A percentile compares a stretch with the other conserved stretches of the same genome.
phyloP scores from a whole-genome alignment of 768 basidiomycete genomes.

The Cystofilobasidium ferigula region DNA sequence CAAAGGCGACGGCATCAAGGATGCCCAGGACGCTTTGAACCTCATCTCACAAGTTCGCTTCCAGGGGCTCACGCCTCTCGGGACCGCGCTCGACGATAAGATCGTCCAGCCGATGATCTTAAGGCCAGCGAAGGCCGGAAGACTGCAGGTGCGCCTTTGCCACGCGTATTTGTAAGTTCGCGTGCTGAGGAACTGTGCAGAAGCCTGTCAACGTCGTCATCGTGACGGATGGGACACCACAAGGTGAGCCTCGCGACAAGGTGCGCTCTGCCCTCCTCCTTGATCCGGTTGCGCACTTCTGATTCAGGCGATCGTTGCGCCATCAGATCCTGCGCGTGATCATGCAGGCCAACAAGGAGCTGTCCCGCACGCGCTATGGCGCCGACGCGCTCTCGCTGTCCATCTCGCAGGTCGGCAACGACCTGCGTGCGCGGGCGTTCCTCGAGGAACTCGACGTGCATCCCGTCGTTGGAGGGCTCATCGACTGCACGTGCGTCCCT shows the following conservation, averaged over 20 bases:
- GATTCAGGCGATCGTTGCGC: background rate
- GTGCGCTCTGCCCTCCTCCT: background rate
- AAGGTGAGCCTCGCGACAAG: conserved; percentile 2
- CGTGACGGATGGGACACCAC: conserved; percentile 30
- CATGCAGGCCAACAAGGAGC: conserved; percentile 32
- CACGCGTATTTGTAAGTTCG: no score
- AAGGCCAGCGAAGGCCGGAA: conserved; percentile 33
- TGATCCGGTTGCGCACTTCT: background rate
- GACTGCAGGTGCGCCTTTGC: conserved; percentile 23
- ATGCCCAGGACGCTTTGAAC: conserved; percentile 33
- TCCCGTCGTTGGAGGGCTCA: conserved; percentile 35
- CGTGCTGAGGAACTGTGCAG: conserved; percentile 21
- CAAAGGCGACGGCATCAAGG: conserved; percentile 39
- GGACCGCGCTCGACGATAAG: conserved; percentile 38
- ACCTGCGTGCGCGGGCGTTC: conserved; percentile 37
- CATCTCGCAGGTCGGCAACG: conserved; percentile 38
- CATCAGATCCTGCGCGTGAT: conserved; percentile 35
- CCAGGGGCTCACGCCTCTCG: conserved; percentile 39
- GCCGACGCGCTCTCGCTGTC: conserved; percentile 38
- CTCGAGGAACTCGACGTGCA: conserved; percentile 38
- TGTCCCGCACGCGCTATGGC: conserved; percentile 32
- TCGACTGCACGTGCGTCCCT: conserved; percentile 36
- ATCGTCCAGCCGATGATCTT: conserved; percentile 40
- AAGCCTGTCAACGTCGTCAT: conserved; percentile 41
- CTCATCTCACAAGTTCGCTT: conserved; percentile 40